These are phyloP conservation scores for Gnomoniopsis sp. DNA, from an alignment of 2,329 filamentous ascomycete genomes.

Conservation along the genomic window DNA sequence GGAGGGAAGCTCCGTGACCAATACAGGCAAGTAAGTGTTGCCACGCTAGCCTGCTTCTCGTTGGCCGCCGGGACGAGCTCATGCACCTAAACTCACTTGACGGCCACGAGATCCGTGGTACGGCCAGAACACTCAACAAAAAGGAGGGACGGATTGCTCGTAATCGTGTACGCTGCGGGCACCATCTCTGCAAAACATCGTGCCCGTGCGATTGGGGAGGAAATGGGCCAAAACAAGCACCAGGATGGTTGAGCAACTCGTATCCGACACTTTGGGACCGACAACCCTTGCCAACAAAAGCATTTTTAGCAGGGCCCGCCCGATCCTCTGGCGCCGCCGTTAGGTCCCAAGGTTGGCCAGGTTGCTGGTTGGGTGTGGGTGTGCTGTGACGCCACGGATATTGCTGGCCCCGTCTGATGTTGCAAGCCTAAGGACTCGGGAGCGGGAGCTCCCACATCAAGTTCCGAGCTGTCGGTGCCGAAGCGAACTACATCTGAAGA, in stretches of 20 bases:
- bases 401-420: background rate
- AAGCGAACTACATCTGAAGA: too few species aligned
- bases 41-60: background rate
- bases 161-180: background rate
- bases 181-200: background rate
- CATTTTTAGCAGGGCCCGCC: background rate
- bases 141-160: background rate
- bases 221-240: constrained; percentile 1
- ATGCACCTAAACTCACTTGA: background rate
- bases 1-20: background rate
- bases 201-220: background rate
- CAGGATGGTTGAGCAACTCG: background rate
- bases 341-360: too few species aligned
- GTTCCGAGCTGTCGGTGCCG: constrained; percentile 8
- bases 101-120: background rate
- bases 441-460: constrained; percentile 15
- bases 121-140: background rate
- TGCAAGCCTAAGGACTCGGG: constrained; percentile 1
- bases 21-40: background rate
- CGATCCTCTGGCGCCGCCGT: constrained; percentile 2
- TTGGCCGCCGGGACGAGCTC: background rate
- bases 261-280: constrained; percentile 1
- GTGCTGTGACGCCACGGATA: background rate
- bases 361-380: too few species aligned
- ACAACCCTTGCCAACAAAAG: background rate